Conservation (phyloP, 768 basidiomycete species). For the Auricularia sp. region DNA sequence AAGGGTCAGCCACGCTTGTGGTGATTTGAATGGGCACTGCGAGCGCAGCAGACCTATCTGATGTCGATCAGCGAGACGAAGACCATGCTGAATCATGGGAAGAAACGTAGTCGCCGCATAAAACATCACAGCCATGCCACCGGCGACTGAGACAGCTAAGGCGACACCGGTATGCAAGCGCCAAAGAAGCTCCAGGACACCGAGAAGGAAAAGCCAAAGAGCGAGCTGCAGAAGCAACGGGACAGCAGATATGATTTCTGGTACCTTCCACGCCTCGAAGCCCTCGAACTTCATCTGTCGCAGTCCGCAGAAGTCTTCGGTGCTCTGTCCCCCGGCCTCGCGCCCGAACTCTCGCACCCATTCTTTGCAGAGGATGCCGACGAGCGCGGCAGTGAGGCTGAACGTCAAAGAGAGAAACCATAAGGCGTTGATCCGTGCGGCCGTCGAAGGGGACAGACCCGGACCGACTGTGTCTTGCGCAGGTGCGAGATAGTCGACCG, state of each 20-base stretch:
- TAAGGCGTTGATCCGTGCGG: slow-evolving; percentile 31
- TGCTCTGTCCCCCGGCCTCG: slow-evolving; percentile 5
- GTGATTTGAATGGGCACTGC: background rate
- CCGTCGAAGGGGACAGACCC: slow-evolving; percentile 17
- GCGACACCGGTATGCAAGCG: background rate
- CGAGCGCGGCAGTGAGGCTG: slow-evolving; percentile 16
- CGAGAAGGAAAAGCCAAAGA: slow-evolving; percentile 14
- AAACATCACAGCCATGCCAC: background rate
- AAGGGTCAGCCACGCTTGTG: background rate
- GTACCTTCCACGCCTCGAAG: slow-evolving; percentile 15
- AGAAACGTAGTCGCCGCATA: background rate
- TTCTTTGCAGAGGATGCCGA: slow-evolving; percentile 21
- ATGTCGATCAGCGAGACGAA: background rate
- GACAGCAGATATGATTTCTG: slow-evolving; percentile 14
- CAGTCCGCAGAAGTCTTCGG: slow-evolving; percentile 9
- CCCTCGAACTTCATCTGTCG: slow-evolving; percentile 14
- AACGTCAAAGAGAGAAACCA: slow-evolving; percentile 19
- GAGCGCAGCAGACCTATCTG: background rate
- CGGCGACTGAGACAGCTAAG: background rate
- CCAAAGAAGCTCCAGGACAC: slow-evolving; percentile 12
- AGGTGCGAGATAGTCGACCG: background rate
- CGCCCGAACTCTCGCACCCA: slow-evolving; percentile 16
- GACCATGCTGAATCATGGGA: background rate
- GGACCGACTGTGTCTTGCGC: background rate
- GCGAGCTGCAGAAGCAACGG: slow-evolving; percentile 15